These are phyloP conservation scores for Globisporangium echinulatum DNA, from an alignment of 352 stramenopile genomes.

Conservation along the genomic window DNA sequence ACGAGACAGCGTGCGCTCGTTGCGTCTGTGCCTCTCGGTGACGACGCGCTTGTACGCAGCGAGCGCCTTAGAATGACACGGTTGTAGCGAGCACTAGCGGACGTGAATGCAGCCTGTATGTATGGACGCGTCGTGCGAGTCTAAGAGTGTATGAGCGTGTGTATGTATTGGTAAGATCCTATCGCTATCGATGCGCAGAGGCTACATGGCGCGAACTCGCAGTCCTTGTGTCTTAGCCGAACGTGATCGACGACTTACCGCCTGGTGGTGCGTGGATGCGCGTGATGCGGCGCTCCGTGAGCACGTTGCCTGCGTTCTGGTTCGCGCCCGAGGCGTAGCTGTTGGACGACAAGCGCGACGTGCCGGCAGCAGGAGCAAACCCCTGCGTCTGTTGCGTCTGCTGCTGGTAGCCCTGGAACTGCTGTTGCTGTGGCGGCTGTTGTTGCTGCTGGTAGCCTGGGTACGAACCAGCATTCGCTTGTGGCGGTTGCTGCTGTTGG, in stretches of 20 bases:
- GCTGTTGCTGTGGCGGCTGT: conserved; percentile 22
- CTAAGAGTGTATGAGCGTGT: not conserved
- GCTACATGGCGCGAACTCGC: not conserved
- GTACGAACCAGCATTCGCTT: conserved; percentile 7
- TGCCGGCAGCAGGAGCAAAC: conserved; percentile 5
- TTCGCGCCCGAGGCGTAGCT: conserved; percentile 75
- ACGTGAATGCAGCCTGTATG: conserved; percentile 2
- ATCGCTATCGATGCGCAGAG: too few relatives aligned
- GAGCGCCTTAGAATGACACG: too few relatives aligned
- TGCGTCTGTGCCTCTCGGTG: too few relatives aligned
- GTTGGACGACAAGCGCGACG: conserved; percentile 61
- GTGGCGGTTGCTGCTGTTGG: conserved; percentile 12
- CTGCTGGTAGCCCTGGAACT: conserved; percentile 11
- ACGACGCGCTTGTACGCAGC: too few relatives aligned
- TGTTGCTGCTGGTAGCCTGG: conserved; percentile 10
- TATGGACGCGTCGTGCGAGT: not conserved
- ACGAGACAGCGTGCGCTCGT: too few relatives aligned
- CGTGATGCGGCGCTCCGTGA: conserved; percentile 87
- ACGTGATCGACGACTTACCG: conserved; percentile 73
- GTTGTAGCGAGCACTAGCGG: not conserved
- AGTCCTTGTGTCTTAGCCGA: conserved; percentile 31
- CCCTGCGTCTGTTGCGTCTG: conserved; percentile 16
- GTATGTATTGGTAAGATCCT: not conserved
- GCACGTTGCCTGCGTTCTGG: conserved; percentile 87
- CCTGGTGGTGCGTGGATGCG: conserved; percentile 85